A percentile compares a stretch with the other conserved stretches of the same genome.
Conservation (phyloP, 495 filamentous ascomycete genomes). For the Lasiosphaeris hirsuta region DNA sequence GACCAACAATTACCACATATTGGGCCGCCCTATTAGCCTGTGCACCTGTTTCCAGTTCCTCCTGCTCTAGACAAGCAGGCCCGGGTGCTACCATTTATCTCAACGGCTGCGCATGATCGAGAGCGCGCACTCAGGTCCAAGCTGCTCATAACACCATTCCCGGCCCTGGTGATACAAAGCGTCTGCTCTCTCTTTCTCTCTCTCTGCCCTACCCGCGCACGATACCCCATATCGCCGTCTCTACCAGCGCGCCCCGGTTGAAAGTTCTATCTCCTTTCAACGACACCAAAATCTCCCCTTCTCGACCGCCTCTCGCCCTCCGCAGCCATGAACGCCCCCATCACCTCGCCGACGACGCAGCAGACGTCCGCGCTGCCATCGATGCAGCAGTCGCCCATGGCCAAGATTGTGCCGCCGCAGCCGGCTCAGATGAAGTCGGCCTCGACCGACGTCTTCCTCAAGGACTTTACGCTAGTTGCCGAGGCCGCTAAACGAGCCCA, state of each 20-base stretch:
- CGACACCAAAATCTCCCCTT: neutral
- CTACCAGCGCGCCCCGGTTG: neutral
- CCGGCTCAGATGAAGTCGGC: conserved; percentile 30
- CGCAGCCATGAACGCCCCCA: conserved; percentile 37
- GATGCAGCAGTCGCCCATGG: conserved; percentile 23
- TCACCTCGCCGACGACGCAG: conserved; percentile 29
- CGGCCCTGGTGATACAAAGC: conserved; percentile 18
- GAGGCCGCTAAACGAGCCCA: conserved; percentile 93
- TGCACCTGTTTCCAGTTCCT: neutral
- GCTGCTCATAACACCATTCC: conserved; percentile 14
- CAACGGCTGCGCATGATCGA: conserved; percentile 16
- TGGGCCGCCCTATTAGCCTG: conserved; percentile 23
- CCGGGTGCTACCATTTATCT: conserved; percentile 11
- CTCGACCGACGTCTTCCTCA: conserved; percentile 62
- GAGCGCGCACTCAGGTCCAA: neutral
- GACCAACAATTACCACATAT: conserved; percentile 22
- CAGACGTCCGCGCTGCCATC: conserved; percentile 27
- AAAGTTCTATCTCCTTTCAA: neutral
- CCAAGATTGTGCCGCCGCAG: conserved; percentile 35
- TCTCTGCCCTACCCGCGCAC: conserved; percentile 7
- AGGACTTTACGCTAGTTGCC: conserved; percentile 83
- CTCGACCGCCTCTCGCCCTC: neutral
- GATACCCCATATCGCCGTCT: neutral
- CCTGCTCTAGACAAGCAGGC: too few relatives aligned
- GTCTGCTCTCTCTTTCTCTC: neutral